A percentile compares a stretch with the other conserved stretches of the same genome.
These are phyloP conservation scores for Kodamaea suecica DNA, from an alignment of 1,139 yeast species.

Conservation along the genomic window DNA sequence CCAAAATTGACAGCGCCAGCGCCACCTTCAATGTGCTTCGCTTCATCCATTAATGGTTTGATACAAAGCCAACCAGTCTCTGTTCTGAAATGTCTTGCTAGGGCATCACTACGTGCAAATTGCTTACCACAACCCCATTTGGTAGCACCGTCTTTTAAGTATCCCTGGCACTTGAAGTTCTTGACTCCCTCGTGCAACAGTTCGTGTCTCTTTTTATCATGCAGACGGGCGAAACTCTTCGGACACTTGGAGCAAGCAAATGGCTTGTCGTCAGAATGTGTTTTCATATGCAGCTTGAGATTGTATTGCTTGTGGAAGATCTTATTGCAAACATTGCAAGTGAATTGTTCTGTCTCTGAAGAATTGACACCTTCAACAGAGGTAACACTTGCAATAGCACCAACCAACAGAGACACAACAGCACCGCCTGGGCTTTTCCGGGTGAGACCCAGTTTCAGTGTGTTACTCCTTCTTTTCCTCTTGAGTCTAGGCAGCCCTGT, in stretches of 20 bases:
- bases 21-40: slow-evolving; percentile 17
- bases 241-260: slow-evolving; percentile 47
- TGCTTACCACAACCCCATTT: slow-evolving; percentile 60
- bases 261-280: slow-evolving; percentile 57
- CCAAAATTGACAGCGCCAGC: slow-evolving; percentile 2
- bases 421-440: neutral
- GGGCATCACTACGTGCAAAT: slow-evolving; percentile 57
- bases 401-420: no score
- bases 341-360: slow-evolving; percentile 21
- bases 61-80: slow-evolving; percentile 60
- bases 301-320: slow-evolving; percentile 54
- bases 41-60: slow-evolving; percentile 54
- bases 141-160: slow-evolving; percentile 47
- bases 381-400: no score
- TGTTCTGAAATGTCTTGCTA: slow-evolving; percentile 56
- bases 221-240: slow-evolving; percentile 54
- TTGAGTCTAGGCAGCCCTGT: slow-evolving; percentile 38
- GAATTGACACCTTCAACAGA: neutral
- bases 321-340: slow-evolving; percentile 49
- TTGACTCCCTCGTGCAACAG: slow-evolving; percentile 52
- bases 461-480: slow-evolving; percentile 27
- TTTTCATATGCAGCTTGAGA: slow-evolving; percentile 52
- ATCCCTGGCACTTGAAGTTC: slow-evolving; percentile 56
- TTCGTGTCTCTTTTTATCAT: slow-evolving; percentile 58
- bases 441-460: no score